Base-by-base conservation (phyloP, 2,329 filamentous ascomycete genomes). In the Coniochaeta sp. region DNA sequence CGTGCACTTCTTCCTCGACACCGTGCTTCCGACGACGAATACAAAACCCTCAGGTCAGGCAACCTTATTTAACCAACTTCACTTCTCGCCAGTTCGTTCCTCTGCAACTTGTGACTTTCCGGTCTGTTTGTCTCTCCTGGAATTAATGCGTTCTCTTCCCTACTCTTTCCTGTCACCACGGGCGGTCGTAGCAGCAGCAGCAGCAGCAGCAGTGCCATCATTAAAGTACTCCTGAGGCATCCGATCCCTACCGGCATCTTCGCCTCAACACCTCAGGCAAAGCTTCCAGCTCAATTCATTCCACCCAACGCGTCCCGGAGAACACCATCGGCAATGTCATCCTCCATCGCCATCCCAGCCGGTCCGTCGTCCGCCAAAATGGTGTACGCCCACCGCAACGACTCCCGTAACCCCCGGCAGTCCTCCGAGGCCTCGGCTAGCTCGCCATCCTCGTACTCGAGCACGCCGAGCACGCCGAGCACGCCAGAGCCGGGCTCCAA, bases 271-370 rank as follows among this genome's bases (percentile, higher is more conserved):
- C 7, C 5, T 28, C 22, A 44, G 14, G 34, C 10, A 8, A 28
- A 59, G 22, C 52, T 36, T 16, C 10, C 44, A 28, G 55, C 17
- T 19, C 19, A 61, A 58, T 56, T 38, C 59, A 36, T n/a, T 62
- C 60, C 55, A 28, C 44, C 56, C 42, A 36, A 26, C 19, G 28
- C 57, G 55, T 30, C 19, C n/a, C 50, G 30, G 52, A 60, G 7
- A 7, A 58, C 58, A 59, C 61, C 54, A 64, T 61, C 67, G 64
- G 73, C 64, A 65, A 86, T 88, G 85, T 87, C 86, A 62, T 86
- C 86, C 61, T 89, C 86, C 62, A 90, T 90, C 74, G 79, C 82
- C 65, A 91, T 91, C 66, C 88, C 87, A 64, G 74, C 80, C 63
- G 61, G 65, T 28, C 59, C 64, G 22, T 60, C 63, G 2, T 56